Evolutionary conservation across 441 rosid species (phyloP).

Genomic region (Populus hybrid): DNA sequence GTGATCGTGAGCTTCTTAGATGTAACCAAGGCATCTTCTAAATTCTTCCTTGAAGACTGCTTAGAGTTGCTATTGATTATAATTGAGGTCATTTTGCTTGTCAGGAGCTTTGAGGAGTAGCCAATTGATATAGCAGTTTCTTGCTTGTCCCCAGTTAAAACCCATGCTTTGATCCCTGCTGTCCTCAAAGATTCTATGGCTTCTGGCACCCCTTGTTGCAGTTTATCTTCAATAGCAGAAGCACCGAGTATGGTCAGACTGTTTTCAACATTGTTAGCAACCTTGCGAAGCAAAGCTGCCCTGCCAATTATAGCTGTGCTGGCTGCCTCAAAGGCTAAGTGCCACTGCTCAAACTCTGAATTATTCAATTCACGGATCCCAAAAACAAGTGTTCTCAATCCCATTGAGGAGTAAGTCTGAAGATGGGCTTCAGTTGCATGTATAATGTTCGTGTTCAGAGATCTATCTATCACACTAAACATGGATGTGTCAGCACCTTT

Average conservation of each 20-base stretch:
- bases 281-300: slow-evolving; percentile 77
- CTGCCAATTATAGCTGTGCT: slow-evolving; percentile 88
- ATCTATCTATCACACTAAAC: slow-evolving; percentile 70
- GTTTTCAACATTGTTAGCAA: slow-evolving; percentile 76
- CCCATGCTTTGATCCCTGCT: slow-evolving; percentile 95
- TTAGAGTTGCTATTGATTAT: slow-evolving; percentile 70
- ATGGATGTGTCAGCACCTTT: slow-evolving; percentile 98
- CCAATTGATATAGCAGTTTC: slow-evolving; percentile 99
- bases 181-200: slow-evolving; percentile 85
- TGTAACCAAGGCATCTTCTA: slow-evolving; percentile 67
- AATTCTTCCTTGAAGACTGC: slow-evolving; percentile 71
- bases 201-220: slow-evolving; percentile 93
- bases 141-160: slow-evolving; percentile 97
- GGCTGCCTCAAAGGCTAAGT: slow-evolving; percentile 71
- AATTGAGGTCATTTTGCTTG: slow-evolving; percentile 74
- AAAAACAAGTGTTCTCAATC: slow-evolving; percentile 95
- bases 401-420: slow-evolving; percentile 68
- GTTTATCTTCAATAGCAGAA: slow-evolving; percentile 90
- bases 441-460: slow-evolving; percentile 37
- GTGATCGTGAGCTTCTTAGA: slow-evolving; percentile 38
- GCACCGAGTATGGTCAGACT: slow-evolving; percentile 72
- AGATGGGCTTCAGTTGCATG: slow-evolving; percentile 69
- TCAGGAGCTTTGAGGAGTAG: slow-evolving; percentile 88
- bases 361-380: slow-evolving; percentile 83
- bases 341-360: slow-evolving; percentile 94